phyloP scores from a whole-genome alignment of 2,329 filamentous ascomycete genomes.

The Peltaster fructicola region DNA sequence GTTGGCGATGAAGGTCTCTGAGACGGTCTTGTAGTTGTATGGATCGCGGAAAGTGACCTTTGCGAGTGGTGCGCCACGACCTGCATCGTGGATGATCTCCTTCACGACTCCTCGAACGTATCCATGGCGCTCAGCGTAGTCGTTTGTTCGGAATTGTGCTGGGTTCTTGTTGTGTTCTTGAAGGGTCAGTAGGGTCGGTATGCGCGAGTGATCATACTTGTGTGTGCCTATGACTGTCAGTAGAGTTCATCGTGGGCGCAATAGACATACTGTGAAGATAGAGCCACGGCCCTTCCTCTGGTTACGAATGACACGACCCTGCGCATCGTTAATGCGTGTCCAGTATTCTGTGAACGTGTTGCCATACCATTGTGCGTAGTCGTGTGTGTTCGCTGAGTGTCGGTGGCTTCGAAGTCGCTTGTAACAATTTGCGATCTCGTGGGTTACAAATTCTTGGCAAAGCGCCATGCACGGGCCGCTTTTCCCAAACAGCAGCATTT shows the following conservation, averaged over 20 bases:
- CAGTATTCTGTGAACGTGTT: conserved; percentile 2
- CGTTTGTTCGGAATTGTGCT: conserved; percentile 90
- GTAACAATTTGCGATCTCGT: background rate
- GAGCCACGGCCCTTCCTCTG: conserved; percentile 60
- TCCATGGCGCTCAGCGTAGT: conserved; percentile 64
- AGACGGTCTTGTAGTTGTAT: conserved; percentile 94
- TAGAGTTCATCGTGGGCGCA: conserved; percentile 9
- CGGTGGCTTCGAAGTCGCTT: conserved; percentile 1
- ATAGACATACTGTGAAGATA: too few species aligned
- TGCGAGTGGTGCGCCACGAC: conserved; percentile 93
- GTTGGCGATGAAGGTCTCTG: conserved; percentile 99
- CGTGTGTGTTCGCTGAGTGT: conserved; percentile 6
- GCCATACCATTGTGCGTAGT: conserved; percentile 3
- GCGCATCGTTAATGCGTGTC: conserved; percentile 7
- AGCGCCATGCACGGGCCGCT: conserved; percentile 1
- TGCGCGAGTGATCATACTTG: too few species aligned
- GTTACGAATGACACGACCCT: conserved; percentile 59
- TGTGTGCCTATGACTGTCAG: conserved; percentile 10
- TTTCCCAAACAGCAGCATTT: too few species aligned
- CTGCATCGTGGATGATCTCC: conserved; percentile 98
- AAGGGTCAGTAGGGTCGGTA: conserved; percentile 24
- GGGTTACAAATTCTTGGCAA: background rate
- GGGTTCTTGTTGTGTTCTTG: conserved; percentile 87
- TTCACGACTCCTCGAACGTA: conserved; percentile 96
- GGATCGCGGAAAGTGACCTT: conserved; percentile 94